Percentiles rank a stretch among this genome's conserved stretches.
These are phyloP conservation scores for Phytophthora pseudosyringae DNA, from an alignment of 352 stramenopile genomes.

Conservation along the genomic window DNA sequence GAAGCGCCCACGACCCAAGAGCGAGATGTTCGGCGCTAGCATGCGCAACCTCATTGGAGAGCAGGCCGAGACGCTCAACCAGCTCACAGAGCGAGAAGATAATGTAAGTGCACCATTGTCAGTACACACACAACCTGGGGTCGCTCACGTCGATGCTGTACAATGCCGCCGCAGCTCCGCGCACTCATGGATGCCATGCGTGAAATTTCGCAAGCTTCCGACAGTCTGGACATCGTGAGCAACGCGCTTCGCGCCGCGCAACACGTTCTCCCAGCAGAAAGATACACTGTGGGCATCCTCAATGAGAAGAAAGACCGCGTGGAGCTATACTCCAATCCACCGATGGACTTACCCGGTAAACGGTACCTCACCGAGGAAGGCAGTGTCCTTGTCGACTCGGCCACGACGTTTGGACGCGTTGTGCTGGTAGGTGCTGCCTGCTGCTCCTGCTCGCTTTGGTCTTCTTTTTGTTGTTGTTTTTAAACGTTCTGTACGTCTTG, in stretches of 20 bases:
- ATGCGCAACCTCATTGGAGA: slow-evolving; percentile 66
- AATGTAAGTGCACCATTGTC: slow-evolving; percentile 34
- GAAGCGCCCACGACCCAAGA: slow-evolving; percentile 54
- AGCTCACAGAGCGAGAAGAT: slow-evolving; percentile 55
- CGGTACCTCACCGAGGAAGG: slow-evolving; percentile 63
- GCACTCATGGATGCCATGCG: slow-evolving; percentile 68
- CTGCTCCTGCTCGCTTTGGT: background rate
- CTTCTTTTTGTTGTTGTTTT: background rate
- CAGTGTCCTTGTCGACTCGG: slow-evolving; percentile 55
- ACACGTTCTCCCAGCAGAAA: slow-evolving; percentile 56
- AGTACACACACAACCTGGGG: background rate
- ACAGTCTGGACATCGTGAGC: slow-evolving; percentile 58
- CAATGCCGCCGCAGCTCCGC: slow-evolving; percentile 43
- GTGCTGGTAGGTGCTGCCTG: slow-evolving; percentile 46
- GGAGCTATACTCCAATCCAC: slow-evolving; percentile 69
- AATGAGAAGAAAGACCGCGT: slow-evolving; percentile 72
- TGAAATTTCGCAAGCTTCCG: slow-evolving; percentile 63
- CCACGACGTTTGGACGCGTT: slow-evolving; percentile 74
- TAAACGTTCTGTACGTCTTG: background rate
- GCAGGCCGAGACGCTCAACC: slow-evolving; percentile 53
- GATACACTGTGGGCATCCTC: slow-evolving; percentile 64
- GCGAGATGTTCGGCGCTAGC: slow-evolving; percentile 48
- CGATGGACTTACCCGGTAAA: slow-evolving; percentile 48
- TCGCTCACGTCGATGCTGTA: background rate
- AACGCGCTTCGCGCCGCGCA: slow-evolving; percentile 61